These are phyloP conservation scores for Calonectria multiphialidica DNA, from an alignment of 2,329 filamentous ascomycete genomes.

Conservation along the genomic window DNA sequence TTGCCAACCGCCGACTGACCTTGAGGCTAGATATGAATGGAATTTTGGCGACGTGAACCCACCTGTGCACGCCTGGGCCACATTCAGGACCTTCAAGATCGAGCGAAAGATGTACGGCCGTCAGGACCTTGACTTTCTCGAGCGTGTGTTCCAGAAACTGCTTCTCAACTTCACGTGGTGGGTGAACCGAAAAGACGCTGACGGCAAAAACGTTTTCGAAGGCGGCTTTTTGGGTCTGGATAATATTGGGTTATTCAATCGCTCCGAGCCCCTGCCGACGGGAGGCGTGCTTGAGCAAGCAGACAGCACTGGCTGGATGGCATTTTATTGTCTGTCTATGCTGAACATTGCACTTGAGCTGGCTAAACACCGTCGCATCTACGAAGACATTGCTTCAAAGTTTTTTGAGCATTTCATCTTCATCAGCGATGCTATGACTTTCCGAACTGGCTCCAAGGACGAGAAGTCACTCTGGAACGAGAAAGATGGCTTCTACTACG, in stretches of 20 bases:
- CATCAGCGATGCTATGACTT: constrained; percentile 97
- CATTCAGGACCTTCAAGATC: constrained; percentile 97
- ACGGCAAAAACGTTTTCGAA: constrained; percentile 97
- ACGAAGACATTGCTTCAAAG: constrained; percentile 97
- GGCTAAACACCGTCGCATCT: constrained; percentile 93
- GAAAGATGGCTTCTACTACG: constrained; percentile 97
- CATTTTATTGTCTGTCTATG: constrained; percentile 96
- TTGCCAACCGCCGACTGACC: constrained; percentile 21
- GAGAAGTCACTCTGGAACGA: constrained; percentile 96
- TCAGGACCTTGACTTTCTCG: constrained; percentile 94
- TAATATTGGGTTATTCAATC: constrained; percentile 98
- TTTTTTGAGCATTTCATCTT: constrained; percentile 99
- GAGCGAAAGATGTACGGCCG: constrained; percentile 97
- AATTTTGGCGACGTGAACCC: constrained; percentile 98
- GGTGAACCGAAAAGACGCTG: constrained; percentile 95
- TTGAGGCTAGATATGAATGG: constrained; percentile 79
- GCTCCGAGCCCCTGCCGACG: constrained; percentile 93
- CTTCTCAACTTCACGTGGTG: constrained; percentile 99
- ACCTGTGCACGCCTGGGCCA: constrained; percentile 95
- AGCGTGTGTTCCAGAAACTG: constrained; percentile 96
- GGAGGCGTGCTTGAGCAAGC: constrained; percentile 95
- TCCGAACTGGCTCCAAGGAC: constrained; percentile 75
- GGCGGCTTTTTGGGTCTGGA: constrained; percentile 95
- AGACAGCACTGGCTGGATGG: constrained; percentile 99
- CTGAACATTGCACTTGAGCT: constrained; percentile 96